Percentiles rank a stretch among this genome's conserved stretches.
Conservation (phyloP, 495 filamentous ascomycete genomes). For the Trypethelium eluteriae region DNA sequence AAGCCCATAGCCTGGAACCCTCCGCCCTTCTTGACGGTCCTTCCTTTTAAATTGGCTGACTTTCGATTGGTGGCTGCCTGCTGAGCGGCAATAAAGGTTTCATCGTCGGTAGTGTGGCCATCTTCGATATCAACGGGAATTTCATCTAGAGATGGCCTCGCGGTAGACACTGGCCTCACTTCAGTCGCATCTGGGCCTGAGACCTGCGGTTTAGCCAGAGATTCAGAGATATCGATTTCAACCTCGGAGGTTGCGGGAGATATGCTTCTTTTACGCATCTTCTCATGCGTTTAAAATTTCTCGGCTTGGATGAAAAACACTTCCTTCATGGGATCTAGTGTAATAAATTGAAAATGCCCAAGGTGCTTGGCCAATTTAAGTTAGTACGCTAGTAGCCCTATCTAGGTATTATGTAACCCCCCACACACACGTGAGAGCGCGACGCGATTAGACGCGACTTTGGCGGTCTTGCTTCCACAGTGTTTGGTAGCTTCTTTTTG, state of each 20-base stretch:
- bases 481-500: background rate
- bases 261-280: constrained; percentile 28
- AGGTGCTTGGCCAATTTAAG: too few species aligned
- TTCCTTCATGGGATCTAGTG: too few species aligned
- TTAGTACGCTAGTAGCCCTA: too few species aligned
- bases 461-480: background rate
- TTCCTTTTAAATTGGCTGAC: constrained; percentile 68
- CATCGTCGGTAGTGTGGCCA: constrained; percentile 53
- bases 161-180: background rate
- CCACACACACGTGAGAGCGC: background rate
- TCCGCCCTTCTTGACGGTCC: constrained; percentile 83
- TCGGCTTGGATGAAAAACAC: too few species aligned
- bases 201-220: background rate
- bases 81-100: constrained; percentile 76
- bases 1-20: constrained; percentile 96
- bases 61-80: constrained; percentile 85
- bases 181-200: background rate
- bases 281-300: constrained; percentile 40
- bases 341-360: background rate
- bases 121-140: constrained; percentile 9
- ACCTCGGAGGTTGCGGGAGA: constrained; percentile 83
- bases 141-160: background rate
- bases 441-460: background rate
- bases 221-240: constrained; percentile 77
- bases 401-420: background rate